These are phyloP conservation scores for Thalassiosira livingstoniorum DNA, from an alignment of 352 stramenopile species.

Conservation along the genomic window DNA sequence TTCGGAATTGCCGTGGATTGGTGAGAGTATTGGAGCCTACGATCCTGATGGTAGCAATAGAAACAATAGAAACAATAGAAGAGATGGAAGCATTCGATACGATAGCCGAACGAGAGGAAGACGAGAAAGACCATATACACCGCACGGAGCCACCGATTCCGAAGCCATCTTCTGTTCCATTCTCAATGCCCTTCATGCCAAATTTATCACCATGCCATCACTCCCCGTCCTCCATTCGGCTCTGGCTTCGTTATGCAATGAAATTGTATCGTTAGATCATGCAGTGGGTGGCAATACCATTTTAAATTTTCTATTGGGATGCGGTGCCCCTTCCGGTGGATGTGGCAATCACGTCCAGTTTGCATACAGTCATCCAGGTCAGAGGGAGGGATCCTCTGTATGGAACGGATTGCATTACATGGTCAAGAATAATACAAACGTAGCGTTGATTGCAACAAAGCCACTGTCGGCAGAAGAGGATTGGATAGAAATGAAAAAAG, in stretches of 20 bases:
- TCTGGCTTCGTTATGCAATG: constrained; percentile 61
- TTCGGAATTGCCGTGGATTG: neutral
- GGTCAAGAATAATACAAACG: no score
- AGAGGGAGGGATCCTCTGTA: constrained; percentile 68
- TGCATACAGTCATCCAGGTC: constrained; percentile 73
- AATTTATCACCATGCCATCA: constrained; percentile 76
- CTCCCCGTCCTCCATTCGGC: constrained; percentile 73
- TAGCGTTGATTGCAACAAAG: constrained; percentile 78
- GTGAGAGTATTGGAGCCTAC: neutral
- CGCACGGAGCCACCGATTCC: constrained; percentile 78
- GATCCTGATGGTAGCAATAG: neutral
- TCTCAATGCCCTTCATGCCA: constrained; percentile 73
- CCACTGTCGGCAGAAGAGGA: constrained; percentile 74
- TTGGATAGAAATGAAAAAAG: constrained; percentile 75
- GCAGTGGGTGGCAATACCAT: constrained; percentile 58
- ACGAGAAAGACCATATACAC: constrained; percentile 61
- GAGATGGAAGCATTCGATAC: neutral
- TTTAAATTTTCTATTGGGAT: constrained; percentile 84
- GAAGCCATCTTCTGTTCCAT: constrained; percentile 84
- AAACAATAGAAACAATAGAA: neutral
- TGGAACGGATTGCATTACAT: constrained; percentile 86
- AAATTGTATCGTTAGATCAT: constrained; percentile 67
- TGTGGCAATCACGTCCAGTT: constrained; percentile 77
- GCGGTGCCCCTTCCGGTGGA: no score
- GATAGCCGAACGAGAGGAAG: constrained; percentile 16